Conservation (phyloP, 2,329 filamentous ascomycete species). For the Xylariaceae sp. region DNA sequence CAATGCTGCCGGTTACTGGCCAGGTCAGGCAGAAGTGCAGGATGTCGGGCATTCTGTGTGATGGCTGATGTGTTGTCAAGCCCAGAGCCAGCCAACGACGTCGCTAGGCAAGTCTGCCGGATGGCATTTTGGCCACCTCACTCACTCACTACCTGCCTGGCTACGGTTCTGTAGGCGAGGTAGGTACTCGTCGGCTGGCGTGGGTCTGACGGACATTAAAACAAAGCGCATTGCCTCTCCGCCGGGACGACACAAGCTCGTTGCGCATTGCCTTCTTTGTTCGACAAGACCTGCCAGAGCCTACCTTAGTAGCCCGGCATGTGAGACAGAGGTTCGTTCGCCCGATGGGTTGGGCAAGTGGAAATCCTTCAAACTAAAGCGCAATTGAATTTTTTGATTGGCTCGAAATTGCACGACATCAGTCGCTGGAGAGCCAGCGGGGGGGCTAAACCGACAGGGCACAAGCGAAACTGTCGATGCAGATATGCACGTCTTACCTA, state of each 20-base stretch:
- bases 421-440: not conserved
- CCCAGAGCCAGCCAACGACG: constrained; percentile 24
- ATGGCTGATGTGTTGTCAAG: constrained; percentile 51
- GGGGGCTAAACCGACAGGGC: constrained; percentile 4
- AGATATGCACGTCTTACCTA: constrained; percentile 11
- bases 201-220: too few relatives aligned
- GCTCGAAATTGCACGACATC: constrained; percentile 30
- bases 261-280: too few relatives aligned
- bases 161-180: too few relatives aligned
- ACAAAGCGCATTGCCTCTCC: too few relatives aligned
- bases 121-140: not conserved
- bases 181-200: too few relatives aligned
- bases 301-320: too few relatives aligned
- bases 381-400: constrained; percentile 34
- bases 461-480: constrained; percentile 2
- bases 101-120: constrained; percentile 11
- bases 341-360: constrained; percentile 7
- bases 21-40: constrained; percentile 49
- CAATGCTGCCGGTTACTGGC: constrained; percentile 28
- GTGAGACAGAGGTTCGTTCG: too few relatives aligned
- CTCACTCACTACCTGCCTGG: too few relatives aligned
- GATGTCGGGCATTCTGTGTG: constrained; percentile 42
- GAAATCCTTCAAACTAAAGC: constrained; percentile 19
- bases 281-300: too few relatives aligned
- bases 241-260: too few relatives aligned